These are phyloP conservation scores for Picea sitchensis DNA, from an alignment of 75 land plant species.

Conservation along the genomic window DNA sequence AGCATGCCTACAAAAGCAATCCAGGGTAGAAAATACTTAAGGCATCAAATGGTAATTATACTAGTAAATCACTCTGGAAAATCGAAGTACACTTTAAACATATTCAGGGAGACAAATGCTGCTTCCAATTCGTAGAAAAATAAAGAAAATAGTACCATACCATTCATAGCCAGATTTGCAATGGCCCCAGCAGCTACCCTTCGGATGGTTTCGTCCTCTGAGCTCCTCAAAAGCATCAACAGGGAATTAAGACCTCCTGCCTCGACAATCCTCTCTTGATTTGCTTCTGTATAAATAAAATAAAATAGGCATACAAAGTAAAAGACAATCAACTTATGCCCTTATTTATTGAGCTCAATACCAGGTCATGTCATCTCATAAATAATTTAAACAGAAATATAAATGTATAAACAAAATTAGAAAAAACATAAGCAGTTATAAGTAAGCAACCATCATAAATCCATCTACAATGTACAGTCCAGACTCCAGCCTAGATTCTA, in stretches of 20 bases:
- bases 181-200: conserved; percentile 90
- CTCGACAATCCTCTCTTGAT: conserved; percentile 80
- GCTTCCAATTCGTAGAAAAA: neutral
- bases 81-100: neutral
- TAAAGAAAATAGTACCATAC: conserved; percentile 19
- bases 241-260: conserved; percentile 77
- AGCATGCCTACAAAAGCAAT: neutral
- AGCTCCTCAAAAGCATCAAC: conserved; percentile 57
- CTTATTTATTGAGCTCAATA: neutral
- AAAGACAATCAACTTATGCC: too few species aligned
- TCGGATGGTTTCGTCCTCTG: conserved; percentile 72
- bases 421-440: neutral
- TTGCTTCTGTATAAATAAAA: conserved; percentile 46
- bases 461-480: neutral
- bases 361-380: neutral
- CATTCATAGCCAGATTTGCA: conserved; percentile 92
- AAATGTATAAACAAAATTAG: neutral
- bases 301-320: neutral
- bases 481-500: too few species aligned
- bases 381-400: neutral
- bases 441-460: neutral
- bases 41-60: neutral
- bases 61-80: neutral
- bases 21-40: neutral
- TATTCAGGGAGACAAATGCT: too few species aligned